Base-by-base conservation (phyloP, 2,329 filamentous ascomycete genomes). In the Xylariaceae sp. region DNA sequence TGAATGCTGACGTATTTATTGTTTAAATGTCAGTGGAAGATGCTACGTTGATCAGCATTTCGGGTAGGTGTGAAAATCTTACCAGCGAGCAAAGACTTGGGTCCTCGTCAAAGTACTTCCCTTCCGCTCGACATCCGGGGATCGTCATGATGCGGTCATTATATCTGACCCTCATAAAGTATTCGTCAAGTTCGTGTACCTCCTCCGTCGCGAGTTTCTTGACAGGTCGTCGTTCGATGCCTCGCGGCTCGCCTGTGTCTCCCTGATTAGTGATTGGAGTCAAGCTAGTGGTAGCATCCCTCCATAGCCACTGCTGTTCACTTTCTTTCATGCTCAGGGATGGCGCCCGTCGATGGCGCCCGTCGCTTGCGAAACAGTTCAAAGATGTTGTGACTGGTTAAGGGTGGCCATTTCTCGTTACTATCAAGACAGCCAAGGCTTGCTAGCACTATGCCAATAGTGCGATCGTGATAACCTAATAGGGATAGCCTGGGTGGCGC, bases 401-500 rank as follows among this genome's bases (percentile, higher is more conserved):
- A 46, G 21, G 32, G 43, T 32, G 43, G 43, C 43, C 43, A 46
- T 27, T 27, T 33, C 35, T 49, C 35, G 24, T 49, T 49, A 33
- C 35, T 49, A 24, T 49, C 16, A 32, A 49, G 45, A 49, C 45
- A 49, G 45, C 35, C 45, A 49, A 49, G 45, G 11, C 45, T 49
- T 49, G 45, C 35, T 32, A 49, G 45, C 45, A 49, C 45, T 41
- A 41, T 18, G 29, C 45, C 45, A 18, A 49, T 41, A 18, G 45
- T 49, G 26, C 33, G 45, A 49, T 49, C 45, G 26, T 49, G 45
- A 41, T 33, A 49, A 29, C 45, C 45, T 23, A 49, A 32, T 30
- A 41, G 16, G 18, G 45, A 49, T 39, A 49, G 26, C 45, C 26
- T 49, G 35, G 45, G 45, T 9, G 45, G 45, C 11, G 24, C 18